Evolutionary conservation across 1,139 yeast species (phyloP).

Genomic region (Kluyveromyces sp.): DNA sequence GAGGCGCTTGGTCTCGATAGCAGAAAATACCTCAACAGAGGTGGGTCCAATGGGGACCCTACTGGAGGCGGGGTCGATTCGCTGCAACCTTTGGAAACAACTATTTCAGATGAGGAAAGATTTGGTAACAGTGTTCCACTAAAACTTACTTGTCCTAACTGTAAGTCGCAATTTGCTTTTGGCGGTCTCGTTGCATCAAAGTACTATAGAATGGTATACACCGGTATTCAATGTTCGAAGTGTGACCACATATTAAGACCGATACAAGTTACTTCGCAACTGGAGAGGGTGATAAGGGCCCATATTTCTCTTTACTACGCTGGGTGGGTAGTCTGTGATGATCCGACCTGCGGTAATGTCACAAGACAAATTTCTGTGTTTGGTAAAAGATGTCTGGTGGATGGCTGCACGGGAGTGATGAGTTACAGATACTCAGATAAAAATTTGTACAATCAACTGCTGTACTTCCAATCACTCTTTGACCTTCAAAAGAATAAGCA

Average conservation of each 20-base stretch:
- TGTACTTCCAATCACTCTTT: slow-evolving; percentile 72
- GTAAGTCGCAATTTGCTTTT: slow-evolving; percentile 55
- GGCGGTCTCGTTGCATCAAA: slow-evolving; percentile 66
- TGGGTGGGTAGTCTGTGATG: slow-evolving; percentile 83
- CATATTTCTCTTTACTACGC: slow-evolving; percentile 75
- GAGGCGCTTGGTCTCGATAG: slow-evolving; percentile 72
- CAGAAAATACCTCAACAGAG: slow-evolving; percentile 50
- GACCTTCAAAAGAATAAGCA: slow-evolving; percentile 74
- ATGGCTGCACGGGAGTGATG: slow-evolving; percentile 79
- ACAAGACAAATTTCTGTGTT: slow-evolving; percentile 87
- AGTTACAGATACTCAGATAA: slow-evolving; percentile 70
- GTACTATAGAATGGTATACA: slow-evolving; percentile 51
- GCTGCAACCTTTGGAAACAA: slow-evolving; percentile 72
- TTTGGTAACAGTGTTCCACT: slow-evolving; percentile 60
- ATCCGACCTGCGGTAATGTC: slow-evolving; percentile 67
- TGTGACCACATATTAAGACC: slow-evolving; percentile 50
- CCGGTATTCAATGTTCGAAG: slow-evolving; percentile 63
- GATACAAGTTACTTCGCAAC: slow-evolving; percentile 57
- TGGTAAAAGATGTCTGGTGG: slow-evolving; percentile 70
- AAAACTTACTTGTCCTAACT: slow-evolving; percentile 50
- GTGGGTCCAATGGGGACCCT: slow-evolving; percentile 32
- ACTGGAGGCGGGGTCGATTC: slow-evolving; percentile 39
- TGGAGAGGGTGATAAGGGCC: slow-evolving; percentile 62
- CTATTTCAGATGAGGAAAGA: slow-evolving; percentile 74
- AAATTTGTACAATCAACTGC: slow-evolving; percentile 76